These are phyloP conservation scores for Lactifluus piperatus DNA, from an alignment of 768 basidiomycete species.

Conservation along the genomic window DNA sequence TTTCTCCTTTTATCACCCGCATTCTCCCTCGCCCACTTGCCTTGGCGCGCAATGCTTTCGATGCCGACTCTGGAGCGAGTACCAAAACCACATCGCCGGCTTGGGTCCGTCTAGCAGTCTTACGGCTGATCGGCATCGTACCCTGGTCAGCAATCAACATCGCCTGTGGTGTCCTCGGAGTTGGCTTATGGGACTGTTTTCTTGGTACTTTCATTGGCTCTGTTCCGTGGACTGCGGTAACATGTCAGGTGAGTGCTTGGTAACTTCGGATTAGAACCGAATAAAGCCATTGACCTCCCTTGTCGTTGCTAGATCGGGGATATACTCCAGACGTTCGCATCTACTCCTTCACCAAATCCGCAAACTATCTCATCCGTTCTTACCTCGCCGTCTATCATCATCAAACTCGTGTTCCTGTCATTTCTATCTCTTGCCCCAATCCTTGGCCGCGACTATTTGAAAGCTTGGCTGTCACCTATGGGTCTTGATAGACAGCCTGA, in stretches of 20 bases:
- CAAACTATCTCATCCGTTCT: conserved; percentile 83
- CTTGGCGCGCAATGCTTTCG: conserved; percentile 73
- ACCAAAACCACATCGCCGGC: conserved; percentile 31
- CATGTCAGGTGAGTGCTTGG: conserved; percentile 60
- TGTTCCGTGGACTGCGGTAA: conserved; percentile 86
- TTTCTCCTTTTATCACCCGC: conserved; percentile 74
- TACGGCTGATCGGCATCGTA: conserved; percentile 86
- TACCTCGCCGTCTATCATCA: conserved; percentile 70
- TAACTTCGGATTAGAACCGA: background rate
- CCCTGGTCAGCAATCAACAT: conserved; percentile 98
- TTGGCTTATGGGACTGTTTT: conserved; percentile 63
- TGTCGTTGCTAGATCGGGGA: conserved; percentile 58
- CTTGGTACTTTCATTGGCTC: conserved; percentile 78
- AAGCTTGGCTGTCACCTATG: conserved; percentile 41
- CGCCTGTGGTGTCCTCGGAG: conserved; percentile 87
- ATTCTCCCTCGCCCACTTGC: conserved; percentile 80
- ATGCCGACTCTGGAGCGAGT: conserved; percentile 48
- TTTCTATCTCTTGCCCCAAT: conserved; percentile 84
- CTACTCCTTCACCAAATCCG: conserved; percentile 56
- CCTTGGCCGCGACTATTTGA: conserved; percentile 59
- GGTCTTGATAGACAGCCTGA: conserved; percentile 23
- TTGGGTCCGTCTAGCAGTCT: conserved; percentile 83
- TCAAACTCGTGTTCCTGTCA: conserved; percentile 77
- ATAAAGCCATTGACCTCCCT: background rate
- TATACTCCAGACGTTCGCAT: conserved; percentile 76